A percentile compares a stretch with the other conserved stretches of the same genome.
Conservation (phyloP, 352 stramenopile species). For the Phytophthora idaei region DNA sequence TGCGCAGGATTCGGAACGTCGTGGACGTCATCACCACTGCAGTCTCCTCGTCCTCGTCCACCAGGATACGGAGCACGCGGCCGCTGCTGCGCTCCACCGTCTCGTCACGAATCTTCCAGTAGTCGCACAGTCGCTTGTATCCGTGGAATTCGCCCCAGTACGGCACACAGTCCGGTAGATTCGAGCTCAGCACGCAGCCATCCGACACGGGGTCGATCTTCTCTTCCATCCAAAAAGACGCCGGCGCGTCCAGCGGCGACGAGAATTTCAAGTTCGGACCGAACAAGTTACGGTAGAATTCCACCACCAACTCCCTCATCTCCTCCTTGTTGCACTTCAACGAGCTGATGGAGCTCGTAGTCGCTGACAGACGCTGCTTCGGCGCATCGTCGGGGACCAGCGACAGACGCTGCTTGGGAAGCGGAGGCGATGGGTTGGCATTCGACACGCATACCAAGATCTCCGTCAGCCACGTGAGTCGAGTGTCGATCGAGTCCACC, state of each 20-base stretch:
- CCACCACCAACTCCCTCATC: conserved; percentile 76
- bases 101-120: conserved; percentile 90
- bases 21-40: conserved; percentile 90
- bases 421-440: conserved; percentile 40
- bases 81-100: conserved; percentile 84
- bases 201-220: conserved; percentile 81
- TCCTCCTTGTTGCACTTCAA: conserved; percentile 66
- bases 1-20: conserved; percentile 86
- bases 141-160: conserved; percentile 91
- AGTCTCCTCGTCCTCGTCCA: conserved; percentile 87
- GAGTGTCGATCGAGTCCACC: conserved; percentile 86
- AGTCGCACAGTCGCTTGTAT: conserved; percentile 87
- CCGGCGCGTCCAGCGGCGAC: conserved; percentile 74
- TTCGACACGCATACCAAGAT: conserved; percentile 72
- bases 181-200: conserved; percentile 81
- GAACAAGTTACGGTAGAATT: conserved; percentile 85
- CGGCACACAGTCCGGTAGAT: conserved; percentile 83
- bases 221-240: conserved; percentile 86
- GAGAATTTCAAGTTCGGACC: conserved; percentile 80
- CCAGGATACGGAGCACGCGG: conserved; percentile 80
- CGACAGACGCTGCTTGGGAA: conserved; percentile 59
- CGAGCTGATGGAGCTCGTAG: conserved; percentile 37
- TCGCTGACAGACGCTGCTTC: conserved; percentile 43
- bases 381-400: conserved; percentile 53
- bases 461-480: conserved; percentile 82